Evolutionary conservation across 2,329 filamentous ascomycete species (phyloP), one percentile per base, ranked within the genome.

Genomic region (Cladobotryum protrusum): DNA sequence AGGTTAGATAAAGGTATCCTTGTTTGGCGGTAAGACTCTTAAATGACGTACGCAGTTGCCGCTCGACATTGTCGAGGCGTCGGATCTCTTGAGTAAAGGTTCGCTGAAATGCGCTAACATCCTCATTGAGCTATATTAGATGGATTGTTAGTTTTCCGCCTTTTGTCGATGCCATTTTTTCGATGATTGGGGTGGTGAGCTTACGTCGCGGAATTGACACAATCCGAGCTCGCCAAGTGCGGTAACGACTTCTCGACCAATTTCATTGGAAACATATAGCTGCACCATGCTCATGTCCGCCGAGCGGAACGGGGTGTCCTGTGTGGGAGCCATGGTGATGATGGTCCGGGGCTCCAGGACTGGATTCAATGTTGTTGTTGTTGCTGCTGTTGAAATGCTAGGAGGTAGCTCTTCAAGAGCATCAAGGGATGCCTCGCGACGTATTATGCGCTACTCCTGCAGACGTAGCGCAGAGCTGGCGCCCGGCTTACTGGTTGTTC

Each of bases 211-310:
- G 68, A 99, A 99, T 72, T 97, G 91, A 69, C 97, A 91, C 63
- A 93, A 81, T 52, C 93, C 93, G 64, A 99, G 82, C 79, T 99
- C 93, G 66, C 93, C 93, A 57, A 99, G 78, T 50, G 92, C 92
- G 66, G 91, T 96, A 56, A 97, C 91, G 62, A 96, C 92, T 76
- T 99, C 95, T 67, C 93, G 85, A 62, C 93, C 92, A 61, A 99
- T 97, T 78, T 99, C 93, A 69, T 96, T 97, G 65, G 93, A 89
- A 64, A 99, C 95, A 74, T 97, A 99, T 65, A 99, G 86, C 84
- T 99, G 93, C 66, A 95, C 95, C 86, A 99, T 86, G 80, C 90
- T 96, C 93, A 99, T 99, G 73, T 96, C 89, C 88, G 90, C 89
- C 69, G 93, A 99, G 81, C 95, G 92, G 85, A 99, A 97, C 77